Base-by-base conservation (phyloP, 106 monocot species). In the Narthecium ossifragum region DNA sequence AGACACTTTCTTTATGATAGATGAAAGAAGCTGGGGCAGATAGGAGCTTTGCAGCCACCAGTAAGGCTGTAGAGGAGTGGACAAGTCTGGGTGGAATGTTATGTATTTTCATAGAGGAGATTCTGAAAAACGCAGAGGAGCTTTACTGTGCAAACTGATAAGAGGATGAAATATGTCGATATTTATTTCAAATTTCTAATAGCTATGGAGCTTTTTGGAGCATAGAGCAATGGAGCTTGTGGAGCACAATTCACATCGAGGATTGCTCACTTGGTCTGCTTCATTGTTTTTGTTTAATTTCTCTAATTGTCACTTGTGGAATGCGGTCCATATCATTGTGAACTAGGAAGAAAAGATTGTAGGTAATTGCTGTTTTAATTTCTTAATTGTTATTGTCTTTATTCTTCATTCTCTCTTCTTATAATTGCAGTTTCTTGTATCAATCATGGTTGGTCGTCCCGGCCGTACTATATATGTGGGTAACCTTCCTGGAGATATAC, bases 401-500 rank as follows among this genome's bases (percentile, higher is more conserved):
- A 55, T 55, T 17, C 11, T 18, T 32, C 32, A 13, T n/a, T 58
- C 33, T 22, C 26, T n/a, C 25, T n/a, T 55, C 57, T 17, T 50
- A 12, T 55, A 31, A 32, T 33, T 31, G 31, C 12, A n/a, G 2
- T 57, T 21, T 13, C 31, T 52, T 39, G 31, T 49, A 24, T 29
- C 51, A 74, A 62, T 26, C 57, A 91, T 91, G 91, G 83, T 79
- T 59, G 63, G 79, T 10, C 79, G 86, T 53, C 53, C 60, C 46
- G 71, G 73, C 55, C 71, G 86, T 33, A 86, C 83, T 14, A 77
- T 92, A 53, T 92, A 92, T 70, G 92, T 92, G 7, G 92, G 92
- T 21, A 92, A 92, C 47, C 86, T 92, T 68, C 92, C 92, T 26
- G 36, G 63, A 14, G 92, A 92, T 72, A 66, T 92, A 26, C 64